Conservation (phyloP, 768 basidiomycete species). For the Rubroboletus pulcherrimus region DNA sequence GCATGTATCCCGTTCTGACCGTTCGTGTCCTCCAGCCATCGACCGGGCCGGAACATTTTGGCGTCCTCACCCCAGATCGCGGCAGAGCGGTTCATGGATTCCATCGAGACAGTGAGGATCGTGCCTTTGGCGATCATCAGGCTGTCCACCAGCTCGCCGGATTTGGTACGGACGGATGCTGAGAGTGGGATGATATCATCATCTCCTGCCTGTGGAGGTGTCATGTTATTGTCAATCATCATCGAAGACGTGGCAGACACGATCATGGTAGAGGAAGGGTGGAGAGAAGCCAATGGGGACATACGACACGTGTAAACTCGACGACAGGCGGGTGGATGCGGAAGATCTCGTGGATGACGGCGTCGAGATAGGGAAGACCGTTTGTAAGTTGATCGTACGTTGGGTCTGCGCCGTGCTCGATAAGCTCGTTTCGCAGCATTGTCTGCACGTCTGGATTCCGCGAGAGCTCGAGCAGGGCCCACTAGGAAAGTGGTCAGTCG, state of each 20-base stretch:
- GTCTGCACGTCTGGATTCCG: constrained; percentile 43
- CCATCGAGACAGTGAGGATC: constrained; percentile 40
- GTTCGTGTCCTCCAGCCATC: constrained; percentile 47
- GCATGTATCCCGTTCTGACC: constrained; percentile 18
- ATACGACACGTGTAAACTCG: constrained; percentile 11
- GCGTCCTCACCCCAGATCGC: constrained; percentile 62
- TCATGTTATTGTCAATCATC: not conserved
- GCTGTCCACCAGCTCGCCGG: constrained; percentile 36
- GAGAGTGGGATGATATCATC: constrained; percentile 36
- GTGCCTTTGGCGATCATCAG: constrained; percentile 48
- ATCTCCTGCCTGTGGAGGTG: constrained; percentile 35
- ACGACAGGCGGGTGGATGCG: constrained; percentile 40
- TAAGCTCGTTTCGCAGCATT: constrained; percentile 48
- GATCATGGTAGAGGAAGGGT: no score
- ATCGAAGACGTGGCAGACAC: not conserved
- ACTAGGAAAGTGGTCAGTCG: constrained; percentile 28
- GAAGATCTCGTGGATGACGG: constrained; percentile 41
- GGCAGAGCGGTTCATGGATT: constrained; percentile 47
- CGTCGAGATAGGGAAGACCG: constrained; percentile 50
- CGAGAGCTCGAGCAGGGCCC: constrained; percentile 55
- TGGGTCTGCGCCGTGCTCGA: constrained; percentile 43
- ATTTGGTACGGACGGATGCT: constrained; percentile 37
- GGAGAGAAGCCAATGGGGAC: no score
- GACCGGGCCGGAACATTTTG: constrained; percentile 54
- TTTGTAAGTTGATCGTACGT: constrained; percentile 51